These are phyloP conservation scores for Hortiboletus campestris DNA, from an alignment of 768 basidiomycete genomes.

Conservation along the genomic window DNA sequence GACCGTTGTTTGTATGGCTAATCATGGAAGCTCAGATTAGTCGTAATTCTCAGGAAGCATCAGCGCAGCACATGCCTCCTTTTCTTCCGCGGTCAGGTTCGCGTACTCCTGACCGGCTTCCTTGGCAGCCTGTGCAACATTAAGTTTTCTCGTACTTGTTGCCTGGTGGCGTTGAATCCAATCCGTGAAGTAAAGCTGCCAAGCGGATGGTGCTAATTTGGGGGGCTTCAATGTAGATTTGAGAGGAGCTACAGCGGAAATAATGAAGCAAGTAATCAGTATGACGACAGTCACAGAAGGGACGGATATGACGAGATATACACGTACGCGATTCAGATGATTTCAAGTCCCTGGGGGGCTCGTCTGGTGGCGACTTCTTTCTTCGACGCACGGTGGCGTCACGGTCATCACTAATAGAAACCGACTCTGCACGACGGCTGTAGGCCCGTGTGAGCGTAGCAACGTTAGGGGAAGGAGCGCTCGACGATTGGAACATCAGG, in stretches of 20 bases:
- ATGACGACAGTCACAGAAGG: conserved; percentile 28
- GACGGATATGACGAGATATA: conserved; percentile 29
- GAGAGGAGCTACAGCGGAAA: conserved; percentile 49
- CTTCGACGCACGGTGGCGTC: conserved; percentile 74
- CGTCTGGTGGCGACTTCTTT: conserved; percentile 39
- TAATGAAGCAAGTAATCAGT: conserved; percentile 25
- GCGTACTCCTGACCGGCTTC: conserved; percentile 92
- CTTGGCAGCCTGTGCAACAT: conserved; percentile 93
- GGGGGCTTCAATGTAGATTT: conserved; percentile 85
- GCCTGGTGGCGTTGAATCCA: conserved; percentile 89
- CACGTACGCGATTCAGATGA: conserved; percentile 48
- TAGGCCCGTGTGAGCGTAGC: conserved; percentile 56
- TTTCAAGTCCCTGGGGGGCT: conserved; percentile 39
- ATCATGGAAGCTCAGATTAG: conserved; percentile 21
- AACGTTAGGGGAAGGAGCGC: conserved; percentile 58
- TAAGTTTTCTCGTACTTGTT: conserved; percentile 78
- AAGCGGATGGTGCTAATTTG: conserved; percentile 89
- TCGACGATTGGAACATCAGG: conserved; percentile 66
- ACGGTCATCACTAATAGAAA: conserved; percentile 56
- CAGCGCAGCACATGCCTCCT: conserved; percentile 58
- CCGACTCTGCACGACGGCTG: conserved; percentile 66
- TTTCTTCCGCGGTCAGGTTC: conserved; percentile 71
- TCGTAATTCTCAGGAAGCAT: conserved; percentile 23
- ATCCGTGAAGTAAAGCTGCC: conserved; percentile 96
- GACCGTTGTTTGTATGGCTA: conserved; percentile 87